Evolutionary conservation across 2,329 filamentous ascomycete genomes (phyloP).

Genomic region (Anisogramma anomala): DNA sequence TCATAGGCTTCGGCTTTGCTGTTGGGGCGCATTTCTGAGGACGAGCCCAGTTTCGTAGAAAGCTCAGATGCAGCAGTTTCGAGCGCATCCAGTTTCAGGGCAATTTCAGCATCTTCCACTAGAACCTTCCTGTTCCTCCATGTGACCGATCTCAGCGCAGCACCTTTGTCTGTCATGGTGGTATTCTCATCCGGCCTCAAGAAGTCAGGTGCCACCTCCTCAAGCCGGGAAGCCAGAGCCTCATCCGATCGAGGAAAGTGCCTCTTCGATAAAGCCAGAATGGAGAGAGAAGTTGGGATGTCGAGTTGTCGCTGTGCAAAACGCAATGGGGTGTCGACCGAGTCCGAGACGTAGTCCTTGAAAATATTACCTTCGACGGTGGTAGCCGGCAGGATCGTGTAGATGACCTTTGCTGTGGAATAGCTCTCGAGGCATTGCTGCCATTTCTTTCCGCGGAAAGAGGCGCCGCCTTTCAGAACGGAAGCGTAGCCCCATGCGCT

Average conservation of each 20-base stretch:
- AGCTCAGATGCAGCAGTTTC: conserved; percentile 40
- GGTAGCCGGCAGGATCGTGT: conserved; percentile 58
- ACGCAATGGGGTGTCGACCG: conserved; percentile 83
- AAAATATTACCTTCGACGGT: conserved; percentile 59
- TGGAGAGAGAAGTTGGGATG: conserved; percentile 72
- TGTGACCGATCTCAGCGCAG: conserved; percentile 61
- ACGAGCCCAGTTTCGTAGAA: conserved; percentile 34
- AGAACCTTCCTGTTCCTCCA: conserved; percentile 81
- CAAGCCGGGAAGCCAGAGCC: conserved; percentile 53
- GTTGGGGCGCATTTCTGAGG: conserved; percentile 35
- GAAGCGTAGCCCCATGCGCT: conserved; percentile 78
- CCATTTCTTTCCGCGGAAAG: conserved; percentile 86
- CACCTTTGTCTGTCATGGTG: conserved; percentile 31
- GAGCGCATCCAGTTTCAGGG: conserved; percentile 66
- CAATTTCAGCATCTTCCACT: conserved; percentile 87
- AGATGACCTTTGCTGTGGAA: conserved; percentile 68
- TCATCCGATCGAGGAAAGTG: conserved; percentile 60
- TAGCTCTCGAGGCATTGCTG: conserved; percentile 64
- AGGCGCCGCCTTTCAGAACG: conserved; percentile 62
- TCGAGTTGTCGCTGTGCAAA: conserved; percentile 91
- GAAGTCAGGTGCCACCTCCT: conserved; percentile 56
- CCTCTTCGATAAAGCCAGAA: conserved; percentile 65
- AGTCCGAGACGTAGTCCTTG: conserved; percentile 74
- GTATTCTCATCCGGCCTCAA: conserved; percentile 49
- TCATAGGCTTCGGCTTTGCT: conserved; percentile 84